Conservation (phyloP, 2,329 filamentous ascomycete species). For the Colletotrichum salicis region DNA sequence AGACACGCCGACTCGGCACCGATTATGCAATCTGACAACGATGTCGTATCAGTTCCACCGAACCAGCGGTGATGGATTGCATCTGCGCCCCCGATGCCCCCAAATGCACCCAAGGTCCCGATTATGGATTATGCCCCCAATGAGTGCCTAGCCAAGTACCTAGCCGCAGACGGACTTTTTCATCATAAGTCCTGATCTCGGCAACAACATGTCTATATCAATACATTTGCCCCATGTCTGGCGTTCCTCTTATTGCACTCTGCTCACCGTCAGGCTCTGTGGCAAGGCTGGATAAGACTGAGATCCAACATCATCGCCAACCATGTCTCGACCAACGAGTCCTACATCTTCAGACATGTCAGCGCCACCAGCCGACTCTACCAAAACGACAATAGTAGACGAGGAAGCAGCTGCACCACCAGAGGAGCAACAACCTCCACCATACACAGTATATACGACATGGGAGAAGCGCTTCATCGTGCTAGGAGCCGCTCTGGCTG, state of each 20-base stretch:
- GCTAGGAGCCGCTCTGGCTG: slow-evolving; percentile 49
- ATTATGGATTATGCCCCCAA: background rate
- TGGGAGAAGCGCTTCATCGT: slow-evolving; percentile 55
- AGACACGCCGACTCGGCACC: slow-evolving; percentile 30
- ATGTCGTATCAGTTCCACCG: slow-evolving; percentile 1
- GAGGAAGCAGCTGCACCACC: slow-evolving; percentile 17
- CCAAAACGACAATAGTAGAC: slow-evolving; percentile 16
- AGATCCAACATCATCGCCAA: background rate
- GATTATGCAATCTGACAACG: slow-evolving; percentile 1
- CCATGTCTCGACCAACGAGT: slow-evolving; percentile 14
- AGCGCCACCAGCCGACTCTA: background rate
- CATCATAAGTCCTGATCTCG: background rate
- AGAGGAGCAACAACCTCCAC: slow-evolving; percentile 27
- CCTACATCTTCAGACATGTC: background rate
- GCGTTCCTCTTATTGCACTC: background rate
- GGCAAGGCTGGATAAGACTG: background rate
- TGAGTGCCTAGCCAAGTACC: background rate
- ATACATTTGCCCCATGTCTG: background rate
- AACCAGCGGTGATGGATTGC: background rate
- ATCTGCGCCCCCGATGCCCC: background rate
- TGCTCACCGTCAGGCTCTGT: background rate
- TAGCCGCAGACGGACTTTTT: background rate
- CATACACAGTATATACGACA: slow-evolving; percentile 51
- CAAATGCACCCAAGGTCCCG: background rate
- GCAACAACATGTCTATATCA: slow-evolving; percentile 1